These are phyloP conservation scores for Backusella tarrabulga DNA, from an alignment of 192 early-diverging fungal species.

Conservation along the genomic window DNA sequence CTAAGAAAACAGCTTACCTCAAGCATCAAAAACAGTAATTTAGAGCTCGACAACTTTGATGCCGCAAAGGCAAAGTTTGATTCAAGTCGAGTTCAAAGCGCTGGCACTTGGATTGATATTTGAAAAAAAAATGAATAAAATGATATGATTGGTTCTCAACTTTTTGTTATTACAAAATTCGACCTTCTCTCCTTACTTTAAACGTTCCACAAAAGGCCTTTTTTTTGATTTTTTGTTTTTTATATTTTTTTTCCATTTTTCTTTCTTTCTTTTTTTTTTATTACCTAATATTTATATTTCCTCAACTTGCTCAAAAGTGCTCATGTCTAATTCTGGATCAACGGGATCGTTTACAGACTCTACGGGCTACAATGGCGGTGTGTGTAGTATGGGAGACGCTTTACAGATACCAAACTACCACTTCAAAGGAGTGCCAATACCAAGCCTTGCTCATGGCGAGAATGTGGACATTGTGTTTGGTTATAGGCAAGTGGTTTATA, in stretches of 20 bases:
- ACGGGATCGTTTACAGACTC: conserved; percentile 24
- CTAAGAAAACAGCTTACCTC: neutral
- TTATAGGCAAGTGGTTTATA: conserved; percentile 14
- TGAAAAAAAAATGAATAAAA: neutral
- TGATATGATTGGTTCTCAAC: neutral
- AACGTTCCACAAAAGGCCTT: neutral
- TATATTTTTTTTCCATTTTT: conserved; percentile 5
- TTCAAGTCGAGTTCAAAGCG: neutral
- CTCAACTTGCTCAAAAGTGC: too few relatives aligned
- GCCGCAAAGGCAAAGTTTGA: conserved; percentile 6
- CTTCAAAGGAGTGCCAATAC: conserved; percentile 20
- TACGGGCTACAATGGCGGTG: neutral
- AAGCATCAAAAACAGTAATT: neutral
- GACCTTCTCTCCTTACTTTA: neutral
- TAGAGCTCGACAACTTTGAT: neutral
- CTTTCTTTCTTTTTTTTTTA: neutral
- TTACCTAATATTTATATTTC: neutral
- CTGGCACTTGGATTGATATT: conserved; percentile 2
- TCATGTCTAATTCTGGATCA: conserved; percentile 30
- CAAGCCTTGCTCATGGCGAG: conserved; percentile 25
- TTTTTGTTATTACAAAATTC: neutral
- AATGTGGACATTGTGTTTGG: conserved; percentile 24
- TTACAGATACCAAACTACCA: conserved; percentile 31
- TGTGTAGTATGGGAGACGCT: neutral
- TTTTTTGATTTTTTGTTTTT: conserved; percentile 2